These are phyloP conservation scores for Botrytis porri DNA, from an alignment of 2,329 filamentous ascomycete species.

Conservation along the genomic window DNA sequence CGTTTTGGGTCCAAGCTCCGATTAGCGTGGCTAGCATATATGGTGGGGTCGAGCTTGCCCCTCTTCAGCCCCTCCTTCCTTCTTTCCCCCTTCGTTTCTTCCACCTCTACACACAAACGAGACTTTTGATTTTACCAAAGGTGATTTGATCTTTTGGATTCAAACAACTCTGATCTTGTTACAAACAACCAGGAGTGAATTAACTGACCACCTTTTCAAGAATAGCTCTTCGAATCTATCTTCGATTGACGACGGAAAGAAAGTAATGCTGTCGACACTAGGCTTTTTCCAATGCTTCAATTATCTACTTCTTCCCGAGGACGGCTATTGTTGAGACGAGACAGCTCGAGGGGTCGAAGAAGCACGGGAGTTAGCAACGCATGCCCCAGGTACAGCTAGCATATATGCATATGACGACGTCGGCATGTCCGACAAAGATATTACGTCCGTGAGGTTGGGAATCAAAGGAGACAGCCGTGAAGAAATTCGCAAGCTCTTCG, in stretches of 20 bases:
- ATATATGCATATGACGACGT: no score
- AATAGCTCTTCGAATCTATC: background rate
- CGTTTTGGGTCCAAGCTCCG: background rate
- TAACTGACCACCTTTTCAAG: background rate
- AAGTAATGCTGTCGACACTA: background rate
- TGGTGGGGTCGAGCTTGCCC: background rate
- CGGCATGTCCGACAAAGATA: no score
- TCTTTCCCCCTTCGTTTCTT: background rate
- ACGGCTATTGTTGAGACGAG: rapidly evolving
- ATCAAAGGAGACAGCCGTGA: no score
- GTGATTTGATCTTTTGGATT: background rate
- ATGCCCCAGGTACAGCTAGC: no score
- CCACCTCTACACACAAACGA: background rate
- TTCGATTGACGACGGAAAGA: background rate
- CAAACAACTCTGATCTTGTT: background rate
- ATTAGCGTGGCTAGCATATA: background rate
- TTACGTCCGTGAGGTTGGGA: no score
- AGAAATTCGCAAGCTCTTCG: no score
- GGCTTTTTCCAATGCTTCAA: background rate
- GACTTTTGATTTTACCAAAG: background rate
- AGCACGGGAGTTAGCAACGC: no score
- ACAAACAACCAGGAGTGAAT: background rate
- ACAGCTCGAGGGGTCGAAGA: no score
- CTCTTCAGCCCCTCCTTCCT: background rate
- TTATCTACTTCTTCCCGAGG: no score